Conservation (phyloP, 768 basidiomycete species). For the Pulveroboletus ravenelii region DNA sequence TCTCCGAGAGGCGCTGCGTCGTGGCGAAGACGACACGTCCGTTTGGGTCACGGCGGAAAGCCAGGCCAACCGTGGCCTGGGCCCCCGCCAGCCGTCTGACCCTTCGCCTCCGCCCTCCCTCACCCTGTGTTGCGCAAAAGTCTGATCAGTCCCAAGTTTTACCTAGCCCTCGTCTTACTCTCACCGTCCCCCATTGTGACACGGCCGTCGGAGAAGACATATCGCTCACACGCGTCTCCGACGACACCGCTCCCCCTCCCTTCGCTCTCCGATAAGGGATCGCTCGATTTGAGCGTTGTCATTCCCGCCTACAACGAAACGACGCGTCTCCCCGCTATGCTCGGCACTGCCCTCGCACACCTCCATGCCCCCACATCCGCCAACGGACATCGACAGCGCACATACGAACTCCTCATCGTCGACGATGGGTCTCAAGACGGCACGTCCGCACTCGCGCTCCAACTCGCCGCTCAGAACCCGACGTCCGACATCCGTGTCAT, state of each 20-base stretch:
- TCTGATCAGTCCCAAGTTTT: slow-evolving; percentile 45
- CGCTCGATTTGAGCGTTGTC: slow-evolving; percentile 73
- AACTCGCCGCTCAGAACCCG: slow-evolving; percentile 54
- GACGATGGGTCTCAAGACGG: slow-evolving; percentile 86
- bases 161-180: slow-evolving; percentile 65
- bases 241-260: slow-evolving; percentile 53
- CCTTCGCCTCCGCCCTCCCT: slow-evolving; percentile 1
- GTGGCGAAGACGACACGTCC: slow-evolving; percentile 59
- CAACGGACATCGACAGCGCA: slow-evolving; percentile 18
- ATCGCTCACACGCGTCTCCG: slow-evolving; percentile 53
- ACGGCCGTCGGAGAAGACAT: slow-evolving; percentile 63
- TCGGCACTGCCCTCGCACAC: slow-evolving; percentile 67
- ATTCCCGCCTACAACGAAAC: slow-evolving; percentile 93
- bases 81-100: slow-evolving; percentile 29
- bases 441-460: slow-evolving; percentile 62
- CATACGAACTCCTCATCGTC: slow-evolving; percentile 78
- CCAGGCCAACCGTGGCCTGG: slow-evolving; percentile 23
- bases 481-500: slow-evolving; percentile 70
- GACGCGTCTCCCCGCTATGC: slow-evolving; percentile 79
- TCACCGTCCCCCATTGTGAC: slow-evolving; percentile 67
- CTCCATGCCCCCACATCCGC: slow-evolving; percentile 34
- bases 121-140: not conserved
- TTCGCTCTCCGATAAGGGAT: slow-evolving; percentile 48
- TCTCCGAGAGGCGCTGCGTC: slow-evolving; percentile 45
- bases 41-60: slow-evolving; percentile 41